These are phyloP conservation scores for Penicillium malachiteum DNA, from an alignment of 495 filamentous ascomycete species.

Conservation along the genomic window DNA sequence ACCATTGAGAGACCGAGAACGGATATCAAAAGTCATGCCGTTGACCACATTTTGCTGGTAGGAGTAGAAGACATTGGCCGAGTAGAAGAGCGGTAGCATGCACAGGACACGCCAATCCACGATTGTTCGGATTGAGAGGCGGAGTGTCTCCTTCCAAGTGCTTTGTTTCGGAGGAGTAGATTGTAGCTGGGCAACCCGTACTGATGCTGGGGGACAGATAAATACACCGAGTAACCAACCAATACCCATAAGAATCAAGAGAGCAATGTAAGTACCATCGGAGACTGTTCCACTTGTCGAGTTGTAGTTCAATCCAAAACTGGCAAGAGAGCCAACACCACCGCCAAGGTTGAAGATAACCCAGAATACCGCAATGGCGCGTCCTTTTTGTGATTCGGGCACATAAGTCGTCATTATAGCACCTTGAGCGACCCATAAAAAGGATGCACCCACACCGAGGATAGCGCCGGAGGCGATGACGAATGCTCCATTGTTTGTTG, in stretches of 20 bases:
- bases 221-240: conserved; percentile 55
- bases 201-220: conserved; percentile 37
- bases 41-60: conserved; percentile 63
- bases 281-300: conserved; percentile 45
- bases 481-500: conserved; percentile 71
- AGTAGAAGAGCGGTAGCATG: conserved; percentile 53
- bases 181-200: conserved; percentile 48
- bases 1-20: conserved; percentile 50
- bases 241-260: conserved; percentile 47
- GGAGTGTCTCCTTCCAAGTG: conserved; percentile 37
- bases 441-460: conserved; percentile 50
- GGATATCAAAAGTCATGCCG: conserved; percentile 48
- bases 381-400: conserved; percentile 47
- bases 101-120: conserved; percentile 43
- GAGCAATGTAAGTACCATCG: conserved; percentile 49
- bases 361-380: conserved; percentile 53
- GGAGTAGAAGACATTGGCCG: conserved; percentile 80
- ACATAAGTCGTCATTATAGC: conserved; percentile 57
- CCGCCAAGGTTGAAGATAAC: conserved; percentile 56
- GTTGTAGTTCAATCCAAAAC: conserved; percentile 48
- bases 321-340: conserved; percentile 49
- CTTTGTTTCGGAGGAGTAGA: conserved; percentile 23
- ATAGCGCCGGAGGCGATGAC: conserved; percentile 63
- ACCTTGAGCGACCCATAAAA: conserved; percentile 56
- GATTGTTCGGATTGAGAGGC: conserved; percentile 55